These are phyloP conservation scores for Nicotiana tabacum DNA, from an alignment of 257 asterid genomes.

Conservation along the genomic window DNA sequence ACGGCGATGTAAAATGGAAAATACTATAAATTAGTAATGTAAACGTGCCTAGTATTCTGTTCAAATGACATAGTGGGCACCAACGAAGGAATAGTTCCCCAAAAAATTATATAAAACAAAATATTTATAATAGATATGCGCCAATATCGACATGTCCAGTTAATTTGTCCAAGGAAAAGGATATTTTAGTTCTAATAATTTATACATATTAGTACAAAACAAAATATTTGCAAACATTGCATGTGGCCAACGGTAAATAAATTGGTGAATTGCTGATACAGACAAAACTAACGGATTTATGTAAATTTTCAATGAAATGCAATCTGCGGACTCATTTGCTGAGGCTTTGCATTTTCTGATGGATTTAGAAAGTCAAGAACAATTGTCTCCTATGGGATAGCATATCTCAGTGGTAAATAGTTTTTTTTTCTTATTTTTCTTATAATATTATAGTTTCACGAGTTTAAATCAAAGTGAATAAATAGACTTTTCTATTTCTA, in stretches of 20 bases:
- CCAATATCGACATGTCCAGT: slow-evolving; percentile 7
- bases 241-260: not conserved
- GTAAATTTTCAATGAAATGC: not conserved
- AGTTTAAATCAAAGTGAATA: not conserved
- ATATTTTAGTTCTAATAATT: not conserved
- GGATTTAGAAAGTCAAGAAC: not conserved
- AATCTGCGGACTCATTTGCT: not conserved
- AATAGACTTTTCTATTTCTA: too few species aligned
- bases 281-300: not conserved
- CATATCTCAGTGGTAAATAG: not conserved
- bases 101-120: not conserved
- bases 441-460: not conserved
- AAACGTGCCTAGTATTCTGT: slow-evolving; percentile 1
- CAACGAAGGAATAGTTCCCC: not conserved
- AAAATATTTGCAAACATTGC: not conserved
- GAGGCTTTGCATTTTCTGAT: not conserved
- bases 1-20: not conserved
- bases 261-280: not conserved
- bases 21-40: not conserved
- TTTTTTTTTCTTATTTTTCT: too few species aligned
- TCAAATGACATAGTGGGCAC: slow-evolving; percentile 5
- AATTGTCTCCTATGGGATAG: not conserved
- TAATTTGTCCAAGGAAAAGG: not conserved
- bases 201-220: not conserved
- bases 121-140: not conserved